These are phyloP conservation scores for Rhizopogon rudus DNA, from an alignment of 768 basidiomycete genomes.

Conservation along the genomic window DNA sequence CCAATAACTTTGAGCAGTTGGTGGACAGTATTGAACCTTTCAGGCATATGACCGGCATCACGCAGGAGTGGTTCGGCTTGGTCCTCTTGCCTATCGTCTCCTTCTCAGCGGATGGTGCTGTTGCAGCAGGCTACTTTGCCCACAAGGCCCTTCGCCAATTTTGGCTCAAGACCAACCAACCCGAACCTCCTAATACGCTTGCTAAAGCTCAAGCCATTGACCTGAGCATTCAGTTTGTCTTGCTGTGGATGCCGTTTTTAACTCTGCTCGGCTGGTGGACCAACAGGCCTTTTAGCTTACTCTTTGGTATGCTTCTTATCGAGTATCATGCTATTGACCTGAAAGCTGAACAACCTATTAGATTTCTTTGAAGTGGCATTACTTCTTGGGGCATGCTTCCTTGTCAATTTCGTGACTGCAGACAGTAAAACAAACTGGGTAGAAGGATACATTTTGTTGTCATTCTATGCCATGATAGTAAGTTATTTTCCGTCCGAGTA, in stretches of 20 bases:
- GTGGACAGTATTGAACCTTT: slow-evolving; percentile 62
- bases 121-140: slow-evolving; percentile 53
- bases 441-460: slow-evolving; percentile 61
- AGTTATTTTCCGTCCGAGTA: slow-evolving; percentile 12
- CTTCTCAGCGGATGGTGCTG: slow-evolving; percentile 64
- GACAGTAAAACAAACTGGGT: slow-evolving; percentile 80
- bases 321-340: not conserved
- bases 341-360: slow-evolving; percentile 17
- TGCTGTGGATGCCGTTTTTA: slow-evolving; percentile 78
- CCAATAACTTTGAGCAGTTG: slow-evolving; percentile 32
- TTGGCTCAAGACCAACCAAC: slow-evolving; percentile 15
- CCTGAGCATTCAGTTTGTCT: slow-evolving; percentile 69
- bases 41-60: slow-evolving; percentile 35
- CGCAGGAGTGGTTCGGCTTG: slow-evolving; percentile 65
- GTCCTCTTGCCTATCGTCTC: slow-evolving; percentile 69
- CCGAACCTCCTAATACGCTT: slow-evolving; percentile 45
- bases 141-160: not conserved
- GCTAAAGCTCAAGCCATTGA: slow-evolving; percentile 71
- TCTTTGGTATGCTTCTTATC: slow-evolving; percentile 52
- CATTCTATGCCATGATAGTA: slow-evolving; percentile 67
- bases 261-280: slow-evolving; percentile 68
- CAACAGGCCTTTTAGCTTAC: slow-evolving; percentile 50
- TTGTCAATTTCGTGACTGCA: slow-evolving; percentile 77
- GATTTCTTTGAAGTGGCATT: slow-evolving; percentile 67
- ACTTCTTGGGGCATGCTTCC: slow-evolving; percentile 62